Base-by-base conservation (phyloP, 495 filamentous ascomycete species). In the Aspergillus haitiensis region DNA sequence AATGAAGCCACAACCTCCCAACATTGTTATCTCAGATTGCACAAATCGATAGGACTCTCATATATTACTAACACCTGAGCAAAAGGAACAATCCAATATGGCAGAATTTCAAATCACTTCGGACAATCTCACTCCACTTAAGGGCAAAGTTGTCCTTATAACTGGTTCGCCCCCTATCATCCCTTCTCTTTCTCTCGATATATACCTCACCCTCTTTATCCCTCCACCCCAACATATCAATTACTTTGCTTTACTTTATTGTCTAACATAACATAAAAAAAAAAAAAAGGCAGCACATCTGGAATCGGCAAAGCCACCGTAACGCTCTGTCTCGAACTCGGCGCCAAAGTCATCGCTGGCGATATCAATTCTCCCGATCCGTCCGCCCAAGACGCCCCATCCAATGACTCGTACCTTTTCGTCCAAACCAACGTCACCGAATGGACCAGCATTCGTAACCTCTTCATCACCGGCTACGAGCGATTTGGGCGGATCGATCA, bases 221-320 rank as follows among this genome's bases (percentile, higher is more conserved):
- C 4, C 39, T 15, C 8, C 0, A 13, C 10, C 11, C 37, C 33
- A 18, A 52, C 27, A 18, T 46, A 13, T 9, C n/a, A 9, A 4
- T 13, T 42, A 47, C 1, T 47, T 2, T 16, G 5, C 21, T 10
- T 10, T 2, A 40, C 2, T 40, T 40, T 4, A 40, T 47, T 7
- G 31, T 2, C 34, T 15, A 33, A 21, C 21, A 0, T 16, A 6
- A 18, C 6, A 46, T n/a, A n/a, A n/a, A n/a, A n/a, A n/a, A n/a
- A n/a, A n/a, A n/a, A n/a, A n/a, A 52, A 52, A 84, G 81, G 81
- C 47, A 76, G 75, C 36, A 74, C 74, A 0, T 79, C 78, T 16
- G 81, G 81, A 21, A 84, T 84, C 36, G 80, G 81, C 33, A 64
- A 74, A 37, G 73, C 77, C 42, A 80, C 78, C 7, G 72, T 72